Evolutionary conservation across 306 rosid genomes (phyloP).

Genomic region (Abrus pulchellus): DNA sequence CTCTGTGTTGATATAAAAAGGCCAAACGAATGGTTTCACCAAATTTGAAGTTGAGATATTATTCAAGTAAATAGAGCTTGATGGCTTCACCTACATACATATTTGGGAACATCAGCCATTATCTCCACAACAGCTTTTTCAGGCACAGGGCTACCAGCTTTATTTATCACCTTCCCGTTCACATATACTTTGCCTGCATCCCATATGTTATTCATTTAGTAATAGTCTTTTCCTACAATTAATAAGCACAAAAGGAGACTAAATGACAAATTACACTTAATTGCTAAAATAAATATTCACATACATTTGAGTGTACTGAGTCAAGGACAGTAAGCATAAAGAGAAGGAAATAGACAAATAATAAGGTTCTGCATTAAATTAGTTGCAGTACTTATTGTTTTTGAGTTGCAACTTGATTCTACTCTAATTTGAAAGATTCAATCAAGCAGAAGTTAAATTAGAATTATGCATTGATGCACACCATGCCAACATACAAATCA

Average conservation of each 20-base stretch:
- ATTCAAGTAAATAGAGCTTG: slow-evolving; percentile 38
- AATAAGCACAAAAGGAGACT: neutral
- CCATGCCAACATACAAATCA: slow-evolving; percentile 11
- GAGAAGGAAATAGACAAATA: neutral
- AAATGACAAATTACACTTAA: neutral
- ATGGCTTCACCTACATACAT: slow-evolving; percentile 96
- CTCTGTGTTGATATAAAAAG: slow-evolving; percentile 59
- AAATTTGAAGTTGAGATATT: slow-evolving; percentile 21
- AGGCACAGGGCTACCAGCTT: slow-evolving; percentile 86
- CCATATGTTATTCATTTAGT: slow-evolving; percentile 18
- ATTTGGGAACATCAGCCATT: slow-evolving; percentile 89
- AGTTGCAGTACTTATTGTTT: neutral
- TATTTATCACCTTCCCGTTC: slow-evolving; percentile 80
- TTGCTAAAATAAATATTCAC: slow-evolving; percentile 14
- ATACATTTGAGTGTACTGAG: neutral
- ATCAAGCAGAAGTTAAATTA: slow-evolving; percentile 9
- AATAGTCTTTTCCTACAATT: slow-evolving; percentile 4
- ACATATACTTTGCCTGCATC: slow-evolving; percentile 85
- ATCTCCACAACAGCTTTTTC: slow-evolving; percentile 85
- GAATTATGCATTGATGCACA: neutral
- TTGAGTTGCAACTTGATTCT: neutral
- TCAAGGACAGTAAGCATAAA: slow-evolving; percentile 23
- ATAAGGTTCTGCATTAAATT: neutral
- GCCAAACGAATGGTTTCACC: slow-evolving; percentile 31
- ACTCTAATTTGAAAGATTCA: neutral